A percentile compares a stretch with the other conserved stretches of the same genome.
Conservation (phyloP, 371 early-diverging fungal genomes). For the Lichtheimia ramosa region DNA sequence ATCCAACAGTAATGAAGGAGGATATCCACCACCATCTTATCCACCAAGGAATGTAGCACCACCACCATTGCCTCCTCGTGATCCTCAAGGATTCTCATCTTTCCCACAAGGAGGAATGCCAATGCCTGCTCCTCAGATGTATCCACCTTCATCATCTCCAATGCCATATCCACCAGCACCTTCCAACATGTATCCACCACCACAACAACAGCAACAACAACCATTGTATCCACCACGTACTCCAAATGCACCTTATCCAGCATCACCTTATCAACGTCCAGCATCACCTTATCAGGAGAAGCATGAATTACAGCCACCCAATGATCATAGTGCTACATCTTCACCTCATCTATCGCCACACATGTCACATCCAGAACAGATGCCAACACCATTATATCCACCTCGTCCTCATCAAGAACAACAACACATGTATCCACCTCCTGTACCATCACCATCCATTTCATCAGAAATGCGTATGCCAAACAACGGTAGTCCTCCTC, state of each 20-base stretch:
- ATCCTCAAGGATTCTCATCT: neutral
- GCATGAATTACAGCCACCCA: no score
- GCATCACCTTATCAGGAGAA: neutral
- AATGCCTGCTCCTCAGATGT: neutral
- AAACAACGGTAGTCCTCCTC: no score
- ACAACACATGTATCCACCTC: no score
- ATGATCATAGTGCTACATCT: neutral
- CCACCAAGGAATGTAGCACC: neutral
- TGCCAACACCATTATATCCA: neutral
- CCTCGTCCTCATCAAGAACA: neutral
- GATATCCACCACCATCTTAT: neutral
- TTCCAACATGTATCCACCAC: neutral
- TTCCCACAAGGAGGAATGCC: constrained; percentile 2
- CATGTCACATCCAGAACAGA: neutral
- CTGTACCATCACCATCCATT: no score
- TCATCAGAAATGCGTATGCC: no score
- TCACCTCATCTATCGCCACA: neutral
- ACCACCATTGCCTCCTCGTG: neutral
- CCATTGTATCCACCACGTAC: neutral
- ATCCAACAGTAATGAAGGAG: neutral
- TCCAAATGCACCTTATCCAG: neutral
- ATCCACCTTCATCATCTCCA: neutral
- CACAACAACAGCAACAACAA: neutral
- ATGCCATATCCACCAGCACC: neutral
- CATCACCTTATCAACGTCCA: neutral